These are phyloP conservation scores for Phytophthora podocarpi DNA, from an alignment of 352 stramenopile genomes.

Conservation along the genomic window DNA sequence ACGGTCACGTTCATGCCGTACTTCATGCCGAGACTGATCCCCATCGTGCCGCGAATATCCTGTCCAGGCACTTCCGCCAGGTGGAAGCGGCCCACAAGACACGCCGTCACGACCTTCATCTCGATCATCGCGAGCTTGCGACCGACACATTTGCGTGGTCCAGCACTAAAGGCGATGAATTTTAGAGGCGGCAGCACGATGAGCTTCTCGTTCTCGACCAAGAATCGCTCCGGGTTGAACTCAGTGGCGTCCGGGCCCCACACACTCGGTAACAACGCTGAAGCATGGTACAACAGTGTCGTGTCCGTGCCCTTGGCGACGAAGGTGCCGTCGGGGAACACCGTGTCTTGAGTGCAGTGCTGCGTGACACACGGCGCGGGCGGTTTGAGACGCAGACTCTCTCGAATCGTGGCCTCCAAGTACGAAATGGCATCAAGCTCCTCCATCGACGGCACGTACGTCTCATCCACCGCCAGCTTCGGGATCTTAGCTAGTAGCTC, in stretches of 20 bases:
- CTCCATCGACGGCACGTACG: constrained; percentile 49
- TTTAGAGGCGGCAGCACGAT: constrained; percentile 69
- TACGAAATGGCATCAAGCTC: constrained; percentile 57
- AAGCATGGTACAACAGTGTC: no score
- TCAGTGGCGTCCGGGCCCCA: constrained; percentile 64
- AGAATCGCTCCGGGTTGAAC: constrained; percentile 46
- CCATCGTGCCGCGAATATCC: constrained; percentile 36
- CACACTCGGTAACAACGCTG: constrained; percentile 41
- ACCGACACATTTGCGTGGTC: constrained; percentile 72
- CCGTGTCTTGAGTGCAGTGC: constrained; percentile 49
- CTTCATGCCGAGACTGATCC: constrained; percentile 52
- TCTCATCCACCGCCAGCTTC: constrained; percentile 20
- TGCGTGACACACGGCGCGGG: constrained; percentile 38
- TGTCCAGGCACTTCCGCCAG: constrained; percentile 34
- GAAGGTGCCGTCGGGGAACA: constrained; percentile 72
- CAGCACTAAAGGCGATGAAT: constrained; percentile 74
- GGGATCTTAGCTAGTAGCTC: constrained; percentile 55
- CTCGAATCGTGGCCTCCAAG: constrained; percentile 61
- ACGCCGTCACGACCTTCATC: constrained; percentile 66
- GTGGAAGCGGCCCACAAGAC: constrained; percentile 56
- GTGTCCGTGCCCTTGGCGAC: constrained; percentile 50
- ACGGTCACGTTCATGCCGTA: constrained; percentile 36
- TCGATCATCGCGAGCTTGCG: constrained; percentile 73
- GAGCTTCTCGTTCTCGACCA: constrained; percentile 51
- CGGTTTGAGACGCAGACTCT: constrained; percentile 71